Evolutionary conservation across 2,329 filamentous ascomycete genomes (phyloP), one percentile per base, ranked within the genome.

Genomic region (Lecanicillium sp.): DNA sequence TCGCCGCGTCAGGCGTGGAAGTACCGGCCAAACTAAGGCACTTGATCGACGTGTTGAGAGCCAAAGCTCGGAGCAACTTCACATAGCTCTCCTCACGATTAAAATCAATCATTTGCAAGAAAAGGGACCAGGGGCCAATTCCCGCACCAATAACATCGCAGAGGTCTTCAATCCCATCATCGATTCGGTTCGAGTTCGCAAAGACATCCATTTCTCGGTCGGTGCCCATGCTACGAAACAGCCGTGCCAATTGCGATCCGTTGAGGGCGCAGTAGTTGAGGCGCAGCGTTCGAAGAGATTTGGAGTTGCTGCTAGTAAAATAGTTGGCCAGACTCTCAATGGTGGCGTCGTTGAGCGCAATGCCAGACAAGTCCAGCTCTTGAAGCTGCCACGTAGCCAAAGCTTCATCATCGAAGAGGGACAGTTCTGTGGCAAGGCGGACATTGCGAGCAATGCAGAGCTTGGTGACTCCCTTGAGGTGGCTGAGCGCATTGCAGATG

Each of bases 41-140:
- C 33, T 71, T 62, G 37, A 81, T 73, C 4, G 72, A 69, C 11
- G 62, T 68, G 51, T 75, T 77, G n/a, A 66, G 56, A 0, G 75
- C 68, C 42, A 81, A 61, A 2, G 76, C 73, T 14, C 61, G 64
- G 51, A 80, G 60, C 4, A 81, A 66, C 45, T 68, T 68, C 47
- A 76, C 67, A 54, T 76, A 81, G 55, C 69, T 77, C 9, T 59
- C 58, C 56, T 79, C 77, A 32, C 71, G 61, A 17, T 66, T 64
- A 54, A 80, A 79, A 51, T 79, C 75, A n/a, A 79, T 64, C 75
- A 80, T 79, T 52, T 78, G 73, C 51, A 79, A 60, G 52, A 74
- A 73, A 19, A 80, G 61, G 20, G 68, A 71, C 51, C 67, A 71
- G 1, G 75, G 75, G 1, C 73, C 73, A 52, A 70, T 69, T 12